Base-by-base conservation (phyloP, 768 basidiomycete species). In the Glaciozyma antarctica region DNA sequence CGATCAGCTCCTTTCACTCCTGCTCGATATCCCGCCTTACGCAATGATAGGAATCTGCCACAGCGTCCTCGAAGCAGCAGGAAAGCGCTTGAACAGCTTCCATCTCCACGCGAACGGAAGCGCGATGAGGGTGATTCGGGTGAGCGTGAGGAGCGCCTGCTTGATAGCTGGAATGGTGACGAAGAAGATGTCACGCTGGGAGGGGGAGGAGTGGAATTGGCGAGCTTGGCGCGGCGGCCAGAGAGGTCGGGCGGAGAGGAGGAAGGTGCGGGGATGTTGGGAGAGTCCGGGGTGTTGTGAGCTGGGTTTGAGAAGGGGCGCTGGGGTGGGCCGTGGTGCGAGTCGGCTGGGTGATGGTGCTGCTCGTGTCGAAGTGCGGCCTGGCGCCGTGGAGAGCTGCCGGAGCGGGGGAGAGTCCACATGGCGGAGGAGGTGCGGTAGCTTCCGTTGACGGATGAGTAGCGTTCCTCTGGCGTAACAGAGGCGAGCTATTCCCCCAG, bases 121-220 rank as follows among this genome's bases (percentile, higher is more conserved):
- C 38, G 22, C 44, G 21, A 30, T 28, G 44, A 28, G 53, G 21
- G 51, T 48, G 44, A 75, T 63, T 24, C 77, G 60, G 6, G 78
- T 78, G 19, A 79, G 63, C 60, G 69, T 73, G 55, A 80, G 69
- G 43, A 81, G 70, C 3, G 70, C 70, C n/a, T 75, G 75, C 60
- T 81, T 81, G 60, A 81, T 72, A 6, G 78, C 78, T 4, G 80
- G 80, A 21, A 80, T 73, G 5, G 78, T 70, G 51, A 80, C 65
- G 73, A 80, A 79, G 66, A 80, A 76, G 51, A 80, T 74, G 72
- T 80, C 80, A 10, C 67, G 62, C 1, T 76, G 66, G 1, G 66
- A 60, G 4, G 64, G 55, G 9, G 77, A 68, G 7, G 77, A 65
- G 58, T 76, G 78, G 63, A 80, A 80, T 32, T 32, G 32, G 32